Evolutionary conservation across 345 rosid genomes (phyloP), one percentile per base, ranked within the genome.

Genomic region (Brassica incana): DNA sequence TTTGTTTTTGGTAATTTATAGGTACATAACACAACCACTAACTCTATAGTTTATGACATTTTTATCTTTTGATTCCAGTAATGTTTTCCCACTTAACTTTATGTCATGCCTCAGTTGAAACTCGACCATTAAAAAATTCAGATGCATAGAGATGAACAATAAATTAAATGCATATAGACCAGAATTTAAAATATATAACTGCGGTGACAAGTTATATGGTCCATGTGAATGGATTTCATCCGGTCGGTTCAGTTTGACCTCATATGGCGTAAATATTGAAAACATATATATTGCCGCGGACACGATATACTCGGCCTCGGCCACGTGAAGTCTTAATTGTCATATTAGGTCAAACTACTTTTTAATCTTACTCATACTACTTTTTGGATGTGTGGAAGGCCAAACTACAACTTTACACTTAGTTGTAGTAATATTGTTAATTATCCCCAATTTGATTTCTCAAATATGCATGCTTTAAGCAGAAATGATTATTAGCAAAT

Each of bases 221-320:
- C 72, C 83, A 80, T 80, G 83, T 80, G 83, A 65, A 69, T 56
- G 15, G 61, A 69, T 79, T 74, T 69, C 83, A 74, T 75, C 15
- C n/a, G 79, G 83, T 75, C 83, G 83, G 83, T 54, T 69, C 62
- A 50, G 7, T 50, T 50, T 50, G 58, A 50, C 18, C 58, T 50
- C 58, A 50, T 50, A 50, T 50, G 58, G 58, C 58, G 4, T 14
- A 50, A 50, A 50, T 50, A 50, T n/a, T 50, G 18, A 5, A 50
- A 50, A 50, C 18, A 5, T 50, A 50, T 50, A 4, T 50, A 4
- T 14, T 50, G n/a, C 7, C 58, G 18, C 58, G 18, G 58, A 50
- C 58, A 50, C 58, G 58, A 14, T 43, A 50, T 50, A 50, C 58
- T n/a, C 58, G 16, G 58, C n/a, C 16, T n/a, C 18, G 7, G 58